Evolutionary conservation across 257 asterid species (phyloP).

Genomic region (Handroanthus guayacan): DNA sequence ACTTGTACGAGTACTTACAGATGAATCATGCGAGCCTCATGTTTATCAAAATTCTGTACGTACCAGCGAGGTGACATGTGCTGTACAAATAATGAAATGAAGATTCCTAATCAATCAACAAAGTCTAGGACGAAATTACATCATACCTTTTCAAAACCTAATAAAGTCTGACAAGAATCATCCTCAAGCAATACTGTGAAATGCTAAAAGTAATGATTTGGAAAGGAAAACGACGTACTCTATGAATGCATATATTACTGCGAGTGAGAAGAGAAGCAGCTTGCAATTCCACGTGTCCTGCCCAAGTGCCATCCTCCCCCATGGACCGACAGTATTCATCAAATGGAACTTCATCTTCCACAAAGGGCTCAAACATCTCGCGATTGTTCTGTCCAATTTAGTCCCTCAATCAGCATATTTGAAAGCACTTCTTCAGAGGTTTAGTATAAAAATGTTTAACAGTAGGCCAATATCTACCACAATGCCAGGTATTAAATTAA

Average conservation of each 20-base stretch:
- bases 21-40: constrained; percentile 80
- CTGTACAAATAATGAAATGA: constrained; percentile 50
- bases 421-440: background rate
- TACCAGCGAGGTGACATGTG: constrained; percentile 86
- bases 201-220: background rate
- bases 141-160: background rate
- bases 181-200: background rate
- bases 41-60: constrained; percentile 65
- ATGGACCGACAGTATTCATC: constrained; percentile 79
- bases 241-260: constrained; percentile 88
- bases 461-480: constrained; percentile 3
- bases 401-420: constrained; percentile 35
- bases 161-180: constrained; percentile 8
- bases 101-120: constrained; percentile 20
- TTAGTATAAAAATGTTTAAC: too few species aligned
- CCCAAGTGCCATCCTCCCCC: constrained; percentile 95
- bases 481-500: too few species aligned
- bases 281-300: constrained; percentile 92
- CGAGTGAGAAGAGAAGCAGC: constrained; percentile 89
- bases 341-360: constrained; percentile 91
- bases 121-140: constrained; percentile 27
- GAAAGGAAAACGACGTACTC: constrained; percentile 47
- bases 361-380: constrained; percentile 93
- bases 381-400: constrained; percentile 68
- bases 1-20: constrained; percentile 63